phyloP scores from a whole-genome alignment of 1,284 basidiomycete species.

The Trichosporon sp. region DNA sequence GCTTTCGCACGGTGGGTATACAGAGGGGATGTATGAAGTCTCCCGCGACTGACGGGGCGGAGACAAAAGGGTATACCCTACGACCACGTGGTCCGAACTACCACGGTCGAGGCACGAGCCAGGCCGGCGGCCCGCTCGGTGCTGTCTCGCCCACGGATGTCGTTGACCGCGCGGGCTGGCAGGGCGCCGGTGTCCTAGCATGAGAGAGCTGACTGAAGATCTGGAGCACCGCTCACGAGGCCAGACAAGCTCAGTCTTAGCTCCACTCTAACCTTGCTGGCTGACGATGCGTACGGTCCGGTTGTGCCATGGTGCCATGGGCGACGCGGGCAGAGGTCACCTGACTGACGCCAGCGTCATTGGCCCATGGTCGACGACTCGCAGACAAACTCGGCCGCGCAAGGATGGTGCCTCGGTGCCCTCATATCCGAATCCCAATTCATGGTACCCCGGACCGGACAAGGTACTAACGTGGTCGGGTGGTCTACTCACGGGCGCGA shows the following conservation, averaged over 20 bases:
- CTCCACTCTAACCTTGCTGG: neutral
- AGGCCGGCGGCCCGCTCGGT: neutral
- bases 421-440: neutral
- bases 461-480: neutral
- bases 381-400: neutral
- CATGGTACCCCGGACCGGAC: neutral
- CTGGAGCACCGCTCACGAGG: neutral
- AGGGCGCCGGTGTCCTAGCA: neutral
- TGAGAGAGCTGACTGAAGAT: no score
- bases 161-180: neutral
- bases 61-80: neutral
- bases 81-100: neutral
- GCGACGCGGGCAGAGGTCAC: neutral
- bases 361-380: neutral
- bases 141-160: neutral
- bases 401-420: neutral
- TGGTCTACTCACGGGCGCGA: neutral
- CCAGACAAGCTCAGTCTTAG: neutral
- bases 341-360: neutral
- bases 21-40: neutral
- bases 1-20: neutral
- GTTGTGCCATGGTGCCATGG: neutral
- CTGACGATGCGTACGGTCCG: neutral
- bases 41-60: neutral
- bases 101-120: neutral